These are phyloP conservation scores for Aspergillus amoenus DNA, from an alignment of 2,329 filamentous ascomycete genomes.

Conservation along the genomic window DNA sequence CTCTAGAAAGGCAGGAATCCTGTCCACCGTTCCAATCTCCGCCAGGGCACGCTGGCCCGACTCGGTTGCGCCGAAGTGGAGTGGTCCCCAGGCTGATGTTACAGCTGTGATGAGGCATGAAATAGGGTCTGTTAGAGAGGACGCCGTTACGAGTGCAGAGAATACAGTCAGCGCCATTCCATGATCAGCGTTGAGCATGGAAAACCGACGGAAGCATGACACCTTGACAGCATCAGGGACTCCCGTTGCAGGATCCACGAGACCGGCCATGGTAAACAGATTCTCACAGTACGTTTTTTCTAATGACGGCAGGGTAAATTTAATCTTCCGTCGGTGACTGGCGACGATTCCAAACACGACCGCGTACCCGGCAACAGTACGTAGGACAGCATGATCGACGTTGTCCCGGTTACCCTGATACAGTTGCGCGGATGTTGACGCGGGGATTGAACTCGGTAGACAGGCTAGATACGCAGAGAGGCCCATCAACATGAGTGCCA, in stretches of 20 bases:
- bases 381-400: constrained; percentile 25
- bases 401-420: constrained; percentile 24
- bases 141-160: constrained; percentile 57
- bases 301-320: constrained; percentile 24
- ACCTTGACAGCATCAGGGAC: constrained; percentile 47
- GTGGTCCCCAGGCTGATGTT: constrained; percentile 57
- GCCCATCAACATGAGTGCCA: constrained; percentile 30
- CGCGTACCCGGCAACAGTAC: constrained; percentile 26
- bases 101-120: constrained; percentile 53
- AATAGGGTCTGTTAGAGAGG: constrained; percentile 57
- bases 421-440: constrained; percentile 18
- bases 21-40: constrained; percentile 25
- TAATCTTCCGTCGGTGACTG: constrained; percentile 26
- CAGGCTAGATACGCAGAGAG: constrained; percentile 29
- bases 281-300: constrained; percentile 56
- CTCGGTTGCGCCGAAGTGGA: constrained; percentile 61
- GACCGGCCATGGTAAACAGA: constrained; percentile 55
- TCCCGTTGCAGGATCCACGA: constrained; percentile 50
- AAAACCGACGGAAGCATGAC: constrained; percentile 54
- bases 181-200: constrained; percentile 59
- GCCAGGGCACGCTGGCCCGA: constrained; percentile 49
- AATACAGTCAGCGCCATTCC: constrained; percentile 60
- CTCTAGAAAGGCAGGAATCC: constrained; percentile 28
- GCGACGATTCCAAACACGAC: constrained; percentile 25
- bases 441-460: constrained; percentile 22